phyloP scores from a whole-genome alignment of 2,329 filamentous ascomycete genomes.

The Fusarium nematophilum region DNA sequence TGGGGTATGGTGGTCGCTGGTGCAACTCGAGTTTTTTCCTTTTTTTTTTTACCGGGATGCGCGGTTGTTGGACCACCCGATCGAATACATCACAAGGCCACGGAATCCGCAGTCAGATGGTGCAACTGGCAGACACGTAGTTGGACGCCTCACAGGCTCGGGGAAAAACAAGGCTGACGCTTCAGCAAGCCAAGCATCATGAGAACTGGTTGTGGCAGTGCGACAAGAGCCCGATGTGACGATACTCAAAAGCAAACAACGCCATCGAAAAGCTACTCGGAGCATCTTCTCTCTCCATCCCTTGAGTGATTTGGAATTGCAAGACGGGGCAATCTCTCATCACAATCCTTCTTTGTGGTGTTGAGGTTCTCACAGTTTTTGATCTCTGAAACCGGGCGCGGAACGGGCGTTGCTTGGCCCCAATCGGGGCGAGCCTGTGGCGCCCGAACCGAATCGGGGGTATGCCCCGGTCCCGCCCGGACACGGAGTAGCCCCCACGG shows the following conservation, averaged over 20 bases:
- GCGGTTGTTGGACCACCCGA: slow-evolving; percentile 1
- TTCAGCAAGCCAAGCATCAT: background rate
- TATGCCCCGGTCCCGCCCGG: background rate
- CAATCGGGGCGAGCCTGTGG: slow-evolving; percentile 22
- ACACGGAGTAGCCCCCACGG: slow-evolving; percentile 9
- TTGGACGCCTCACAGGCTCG: background rate
- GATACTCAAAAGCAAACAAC: background rate
- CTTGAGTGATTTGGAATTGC: background rate
- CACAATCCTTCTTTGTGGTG: background rate
- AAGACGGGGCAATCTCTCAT: background rate
- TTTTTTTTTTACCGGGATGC: background rate
- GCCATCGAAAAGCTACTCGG: too few relatives aligned
- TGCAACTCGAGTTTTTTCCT: too few relatives aligned
- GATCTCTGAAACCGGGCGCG: slow-evolving; percentile 16
- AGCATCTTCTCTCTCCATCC: too few relatives aligned
- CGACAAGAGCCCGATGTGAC: background rate
- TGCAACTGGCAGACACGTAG: background rate
- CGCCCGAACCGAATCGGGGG: background rate
- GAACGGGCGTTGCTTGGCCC: slow-evolving; percentile 19
- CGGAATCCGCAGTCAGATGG: background rate
- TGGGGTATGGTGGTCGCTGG: too few relatives aligned
- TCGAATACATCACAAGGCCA: background rate
- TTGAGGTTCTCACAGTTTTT: background rate
- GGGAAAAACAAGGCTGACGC: slow-evolving; percentile 2
- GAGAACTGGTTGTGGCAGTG: slow-evolving; percentile 7